phyloP scores from a whole-genome alignment of 176 grass and related monocot species.

The Zizania latifolia region DNA sequence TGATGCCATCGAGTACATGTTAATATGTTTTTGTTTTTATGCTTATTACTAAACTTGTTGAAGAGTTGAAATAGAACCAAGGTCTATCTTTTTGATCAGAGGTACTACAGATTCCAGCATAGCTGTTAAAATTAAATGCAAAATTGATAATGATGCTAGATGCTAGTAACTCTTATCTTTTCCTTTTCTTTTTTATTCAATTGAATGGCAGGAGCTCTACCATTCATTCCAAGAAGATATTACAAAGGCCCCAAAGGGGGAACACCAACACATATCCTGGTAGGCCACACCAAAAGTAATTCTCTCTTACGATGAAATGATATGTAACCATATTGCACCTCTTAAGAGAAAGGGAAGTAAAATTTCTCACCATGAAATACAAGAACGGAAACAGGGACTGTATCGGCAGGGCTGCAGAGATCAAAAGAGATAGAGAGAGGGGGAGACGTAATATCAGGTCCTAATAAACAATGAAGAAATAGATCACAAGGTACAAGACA shows the following conservation, averaged over 20 bases:
- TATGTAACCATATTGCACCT: neutral
- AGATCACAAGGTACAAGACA: neutral
- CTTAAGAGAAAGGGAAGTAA: neutral
- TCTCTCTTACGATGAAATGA: too few species aligned
- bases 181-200: too few species aligned
- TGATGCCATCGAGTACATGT: neutral
- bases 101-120: neutral
- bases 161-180: neutral
- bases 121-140: neutral
- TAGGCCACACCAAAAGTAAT: too few species aligned
- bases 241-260: too few species aligned
- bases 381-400: constrained; percentile 53
- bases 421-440: neutral
- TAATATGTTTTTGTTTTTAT: too few species aligned
- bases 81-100: too few species aligned
- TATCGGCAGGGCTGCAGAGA: constrained; percentile 47
- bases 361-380: constrained; percentile 57
- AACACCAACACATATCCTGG: too few species aligned
- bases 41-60: too few species aligned
- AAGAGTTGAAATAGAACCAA: too few species aligned
- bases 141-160: neutral
- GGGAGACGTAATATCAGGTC: neutral
- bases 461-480: constrained; percentile 4
- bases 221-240: too few species aligned
- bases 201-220: too few species aligned